A percentile compares a stretch with the other conserved stretches of the same genome.
These are phyloP conservation scores for Diaporthe batatas DNA, from an alignment of 2,329 filamentous ascomycete genomes.

Conservation along the genomic window DNA sequence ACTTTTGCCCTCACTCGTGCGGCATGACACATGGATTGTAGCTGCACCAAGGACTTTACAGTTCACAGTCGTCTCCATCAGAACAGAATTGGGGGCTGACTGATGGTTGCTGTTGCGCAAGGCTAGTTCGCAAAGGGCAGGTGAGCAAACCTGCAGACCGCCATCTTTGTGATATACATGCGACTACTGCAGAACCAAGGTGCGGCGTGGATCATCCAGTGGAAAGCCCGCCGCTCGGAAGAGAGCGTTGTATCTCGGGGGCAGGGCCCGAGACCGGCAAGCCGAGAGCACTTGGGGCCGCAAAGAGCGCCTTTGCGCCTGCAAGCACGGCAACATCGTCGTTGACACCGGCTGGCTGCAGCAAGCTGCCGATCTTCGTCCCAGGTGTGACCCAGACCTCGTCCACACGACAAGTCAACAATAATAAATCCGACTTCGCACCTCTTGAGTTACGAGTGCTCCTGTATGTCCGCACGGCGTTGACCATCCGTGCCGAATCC, in stretches of 20 bases:
- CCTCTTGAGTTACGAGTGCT: background rate
- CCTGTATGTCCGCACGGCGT: background rate
- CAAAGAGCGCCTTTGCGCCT: slow-evolving; percentile 25
- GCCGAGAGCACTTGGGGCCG: slow-evolving; percentile 26
- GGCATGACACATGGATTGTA: background rate
- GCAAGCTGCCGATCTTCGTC: slow-evolving; percentile 5
- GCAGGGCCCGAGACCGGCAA: slow-evolving; percentile 37
- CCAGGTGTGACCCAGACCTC: background rate
- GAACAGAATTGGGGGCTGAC: background rate
- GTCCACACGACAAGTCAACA: background rate
- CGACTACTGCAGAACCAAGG: slow-evolving; percentile 17
- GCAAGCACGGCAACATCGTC: slow-evolving; percentile 14
- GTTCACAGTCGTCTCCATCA: background rate
- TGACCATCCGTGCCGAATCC: slow-evolving; percentile 25
- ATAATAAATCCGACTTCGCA: background rate
- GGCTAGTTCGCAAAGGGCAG: slow-evolving; percentile 30
- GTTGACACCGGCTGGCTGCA: slow-evolving; percentile 11
- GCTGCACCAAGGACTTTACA: background rate
- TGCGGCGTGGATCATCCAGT: slow-evolving; percentile 6
- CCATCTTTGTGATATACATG: slow-evolving; percentile 33
- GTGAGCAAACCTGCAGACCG: slow-evolving; percentile 29
- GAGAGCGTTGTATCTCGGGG: background rate
- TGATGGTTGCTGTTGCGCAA: background rate
- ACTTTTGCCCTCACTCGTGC: background rate
- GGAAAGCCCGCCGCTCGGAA: slow-evolving; percentile 7